Evolutionary conservation across 2,329 filamentous ascomycete genomes (phyloP), one percentile per base, ranked within the genome.

Genomic region (Cladosporium sp.): DNA sequence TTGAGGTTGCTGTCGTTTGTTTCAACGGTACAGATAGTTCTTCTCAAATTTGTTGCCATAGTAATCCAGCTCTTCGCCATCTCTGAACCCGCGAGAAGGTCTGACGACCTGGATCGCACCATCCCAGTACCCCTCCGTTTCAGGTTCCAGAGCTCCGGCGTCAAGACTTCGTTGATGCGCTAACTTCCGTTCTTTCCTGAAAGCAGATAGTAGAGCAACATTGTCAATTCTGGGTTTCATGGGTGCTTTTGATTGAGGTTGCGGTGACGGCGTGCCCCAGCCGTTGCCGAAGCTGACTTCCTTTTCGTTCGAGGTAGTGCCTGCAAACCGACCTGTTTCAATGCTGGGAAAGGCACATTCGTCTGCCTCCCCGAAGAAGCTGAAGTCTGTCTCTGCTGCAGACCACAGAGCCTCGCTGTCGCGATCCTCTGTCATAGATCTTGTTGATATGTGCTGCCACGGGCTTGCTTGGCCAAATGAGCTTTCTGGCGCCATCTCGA

Each of bases 331-430:
- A 11, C 57, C 58, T 6, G 52, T 53, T 40, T 64, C 61, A 6
- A 64, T 52, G 20, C 58, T 63, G 5, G 38, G 39, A 60, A 38
- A 55, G 50, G 43, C 53, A 51, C 40, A 45, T 20, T 78, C 79
- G 58, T 82, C 80, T 41, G 77, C 77, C 34, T 80, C 78, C 1
- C 71, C 74, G 52, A 84, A 84, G 64, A 82, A 82, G 22, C 77
- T 80, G 55, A 84, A 84, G 59, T 84, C 81, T 45, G 77, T 71
- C 50, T 74, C 70, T 3, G 80, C 79, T 7, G 80, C 80, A 43
- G 74, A 71, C 80, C 80, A 83, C 9, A 84, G 71, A 3, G 74
- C 73, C 60, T 83, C 80, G 4, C 75, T 78, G 58, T 84, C 81
- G 7, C 70, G 66, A 55, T 84, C 80, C 41, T 80, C 79, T 0